These are phyloP conservation scores for Eucalyptus curtisii DNA, from an alignment of 345 rosid species.

Conservation along the genomic window DNA sequence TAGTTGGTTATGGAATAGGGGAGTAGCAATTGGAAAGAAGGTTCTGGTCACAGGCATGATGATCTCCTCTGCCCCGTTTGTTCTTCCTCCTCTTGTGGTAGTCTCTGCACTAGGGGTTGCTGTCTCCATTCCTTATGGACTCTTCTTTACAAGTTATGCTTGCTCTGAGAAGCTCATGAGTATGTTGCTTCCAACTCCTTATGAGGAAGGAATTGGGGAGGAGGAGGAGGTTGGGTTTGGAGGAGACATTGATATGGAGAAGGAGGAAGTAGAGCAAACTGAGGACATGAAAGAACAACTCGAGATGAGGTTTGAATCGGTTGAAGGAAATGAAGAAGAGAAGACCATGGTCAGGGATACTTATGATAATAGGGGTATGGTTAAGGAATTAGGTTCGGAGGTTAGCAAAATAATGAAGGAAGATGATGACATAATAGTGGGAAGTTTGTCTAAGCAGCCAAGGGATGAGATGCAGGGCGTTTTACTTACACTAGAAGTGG, in stretches of 20 bases:
- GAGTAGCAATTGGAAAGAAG: slow-evolving; percentile 41
- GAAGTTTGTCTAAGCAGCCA: neutral
- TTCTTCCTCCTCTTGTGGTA: slow-evolving; percentile 59
- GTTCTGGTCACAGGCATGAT: slow-evolving; percentile 38
- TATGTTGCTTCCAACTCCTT: slow-evolving; percentile 37
- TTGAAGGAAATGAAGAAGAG: neutral
- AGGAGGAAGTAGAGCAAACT: slow-evolving; percentile 4
- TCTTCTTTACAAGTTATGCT: slow-evolving; percentile 55
- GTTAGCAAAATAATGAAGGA: neutral
- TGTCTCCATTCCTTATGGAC: slow-evolving; percentile 47
- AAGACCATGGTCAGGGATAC: neutral
- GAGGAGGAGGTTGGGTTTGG: neutral
- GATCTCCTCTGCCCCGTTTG: slow-evolving; percentile 40
- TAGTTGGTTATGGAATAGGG: slow-evolving; percentile 37
- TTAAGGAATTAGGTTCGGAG: neutral
- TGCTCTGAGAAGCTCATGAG: slow-evolving; percentile 65
- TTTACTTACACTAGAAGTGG: slow-evolving; percentile 1
- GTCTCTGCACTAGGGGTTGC: slow-evolving; percentile 44
- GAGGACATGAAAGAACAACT: neutral
- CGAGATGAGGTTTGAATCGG: slow-evolving; percentile 8
- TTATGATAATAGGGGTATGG: neutral
- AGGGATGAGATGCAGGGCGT: neutral
- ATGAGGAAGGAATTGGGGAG: neutral
- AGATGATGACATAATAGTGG: neutral
- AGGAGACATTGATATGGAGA: neutral